Conservation (phyloP, 2,329 filamentous ascomycete genomes). For the Aspergillus neoniger region DNA sequence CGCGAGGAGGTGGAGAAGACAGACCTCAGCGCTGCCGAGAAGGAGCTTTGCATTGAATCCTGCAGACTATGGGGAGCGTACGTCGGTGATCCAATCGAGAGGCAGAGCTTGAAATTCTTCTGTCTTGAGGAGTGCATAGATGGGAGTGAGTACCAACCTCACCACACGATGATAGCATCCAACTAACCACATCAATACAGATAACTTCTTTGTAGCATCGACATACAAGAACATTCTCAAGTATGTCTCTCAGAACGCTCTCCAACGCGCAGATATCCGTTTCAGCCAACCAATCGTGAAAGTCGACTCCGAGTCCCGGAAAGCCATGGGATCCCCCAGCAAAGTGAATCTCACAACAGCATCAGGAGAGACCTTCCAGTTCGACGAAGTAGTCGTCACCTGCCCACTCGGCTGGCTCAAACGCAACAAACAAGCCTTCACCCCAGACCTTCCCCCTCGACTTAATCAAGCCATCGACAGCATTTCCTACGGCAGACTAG, state of each 20-base stretch:
- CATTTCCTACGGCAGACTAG: slow-evolving; percentile 50
- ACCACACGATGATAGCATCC: not conserved
- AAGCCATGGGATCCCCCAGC: slow-evolving; percentile 26
- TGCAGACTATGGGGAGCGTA: slow-evolving; percentile 66
- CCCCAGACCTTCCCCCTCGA: slow-evolving; percentile 45
- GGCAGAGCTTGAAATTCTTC: slow-evolving; percentile 65
- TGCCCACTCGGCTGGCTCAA: slow-evolving; percentile 58
- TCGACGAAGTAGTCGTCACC: slow-evolving; percentile 57
- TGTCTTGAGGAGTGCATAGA: slow-evolving; percentile 68
- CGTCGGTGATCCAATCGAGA: slow-evolving; percentile 61
- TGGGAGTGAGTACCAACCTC: slow-evolving; percentile 48
- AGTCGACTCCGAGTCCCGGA: slow-evolving; percentile 35
- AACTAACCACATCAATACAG: slow-evolving; percentile 30
- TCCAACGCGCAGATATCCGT: slow-evolving; percentile 51
- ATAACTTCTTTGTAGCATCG: slow-evolving; percentile 63
- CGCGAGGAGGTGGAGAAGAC: slow-evolving; percentile 49
- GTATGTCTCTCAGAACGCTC: slow-evolving; percentile 52
- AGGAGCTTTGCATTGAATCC: slow-evolving; percentile 54
- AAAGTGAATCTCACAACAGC: slow-evolving; percentile 49
- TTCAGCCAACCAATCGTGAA: slow-evolving; percentile 48
- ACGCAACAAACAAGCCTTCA: slow-evolving; percentile 48
- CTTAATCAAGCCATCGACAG: slow-evolving; percentile 49
- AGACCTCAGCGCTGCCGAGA: slow-evolving; percentile 43
- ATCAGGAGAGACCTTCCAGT: slow-evolving; percentile 39
- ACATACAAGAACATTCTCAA: slow-evolving; percentile 62